A percentile compares a stretch with the other conserved stretches of the same genome.
phyloP scores from a whole-genome alignment of 768 basidiomycete species.

The Melanogaster broomeanus region DNA sequence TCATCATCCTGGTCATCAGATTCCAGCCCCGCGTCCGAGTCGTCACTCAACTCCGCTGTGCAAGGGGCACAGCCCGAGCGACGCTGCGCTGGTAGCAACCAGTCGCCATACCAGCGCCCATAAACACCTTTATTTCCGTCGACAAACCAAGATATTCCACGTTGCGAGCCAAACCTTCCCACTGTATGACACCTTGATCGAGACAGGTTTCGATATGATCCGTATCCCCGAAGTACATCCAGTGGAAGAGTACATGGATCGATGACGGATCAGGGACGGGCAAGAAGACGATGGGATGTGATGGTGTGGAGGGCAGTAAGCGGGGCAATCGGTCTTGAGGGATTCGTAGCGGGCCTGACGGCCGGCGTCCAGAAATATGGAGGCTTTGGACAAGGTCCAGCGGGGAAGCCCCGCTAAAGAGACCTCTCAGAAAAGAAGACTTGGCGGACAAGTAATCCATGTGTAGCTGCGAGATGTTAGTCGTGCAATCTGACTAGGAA shows the following conservation, averaged over 20 bases:
- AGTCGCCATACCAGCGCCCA: conserved; percentile 72
- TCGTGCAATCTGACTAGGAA: conserved; percentile 1
- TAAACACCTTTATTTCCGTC: conserved; percentile 73
- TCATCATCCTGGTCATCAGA: conserved; percentile 16
- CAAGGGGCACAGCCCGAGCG: conserved; percentile 26
- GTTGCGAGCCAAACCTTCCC: conserved; percentile 88
- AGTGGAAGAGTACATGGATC: conserved; percentile 72
- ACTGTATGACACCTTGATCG: conserved; percentile 62
- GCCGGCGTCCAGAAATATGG: conserved; percentile 19
- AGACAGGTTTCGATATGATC: conserved; percentile 68
- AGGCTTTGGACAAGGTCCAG: conserved; percentile 53
- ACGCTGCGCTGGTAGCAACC: conserved; percentile 45
- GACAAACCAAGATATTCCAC: conserved; percentile 85
- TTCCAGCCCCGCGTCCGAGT: conserved; percentile 34
- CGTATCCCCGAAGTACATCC: conserved; percentile 80
- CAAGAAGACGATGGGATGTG: conserved; percentile 70
- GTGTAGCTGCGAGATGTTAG: conserved; percentile 56
- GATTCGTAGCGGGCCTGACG: conserved; percentile 33
- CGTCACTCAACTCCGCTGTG: conserved; percentile 36
- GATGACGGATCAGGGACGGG: conserved; percentile 76
- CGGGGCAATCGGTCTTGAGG: conserved; percentile 62
- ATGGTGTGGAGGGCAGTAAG: conserved; percentile 59
- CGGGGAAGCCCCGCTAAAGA: conserved; percentile 69
- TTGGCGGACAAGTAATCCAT: conserved; percentile 82
- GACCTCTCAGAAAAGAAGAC: conserved; percentile 67